Evolutionary conservation across 257 asterid species (phyloP).

Genomic region (Paulownia fortunei): DNA sequence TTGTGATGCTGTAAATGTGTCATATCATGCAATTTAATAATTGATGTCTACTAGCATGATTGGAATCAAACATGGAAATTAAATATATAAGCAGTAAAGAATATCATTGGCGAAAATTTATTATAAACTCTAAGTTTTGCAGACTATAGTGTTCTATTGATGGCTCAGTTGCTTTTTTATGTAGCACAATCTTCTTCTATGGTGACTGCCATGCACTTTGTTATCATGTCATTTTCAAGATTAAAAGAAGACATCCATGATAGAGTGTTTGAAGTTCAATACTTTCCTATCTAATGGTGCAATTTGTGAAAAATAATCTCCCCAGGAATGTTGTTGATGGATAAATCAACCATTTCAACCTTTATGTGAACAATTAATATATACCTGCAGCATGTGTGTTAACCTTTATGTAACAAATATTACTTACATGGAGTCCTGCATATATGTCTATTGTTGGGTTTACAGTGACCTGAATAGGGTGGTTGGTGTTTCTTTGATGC

Average conservation of each 20-base stretch:
- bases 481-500: conserved; percentile 26
- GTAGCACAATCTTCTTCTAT: not conserved
- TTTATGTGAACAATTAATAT: not conserved
- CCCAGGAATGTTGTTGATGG: not conserved
- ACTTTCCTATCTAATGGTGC: not conserved
- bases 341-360: not conserved
- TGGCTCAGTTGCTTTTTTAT: not conserved
- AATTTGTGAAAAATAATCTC: too few species aligned
- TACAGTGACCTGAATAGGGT: not conserved
- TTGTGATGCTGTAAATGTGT: not conserved
- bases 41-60: not conserved
- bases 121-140: not conserved
- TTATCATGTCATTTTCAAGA: not conserved
- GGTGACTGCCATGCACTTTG: not conserved
- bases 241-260: not conserved
- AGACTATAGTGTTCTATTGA: not conserved
- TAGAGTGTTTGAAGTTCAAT: not conserved
- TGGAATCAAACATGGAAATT: not conserved
- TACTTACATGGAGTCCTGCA: not conserved
- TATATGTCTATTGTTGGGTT: not conserved
- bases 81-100: not conserved
- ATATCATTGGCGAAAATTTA: not conserved
- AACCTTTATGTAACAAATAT: not conserved
- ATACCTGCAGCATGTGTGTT: not conserved
- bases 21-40: not conserved